These are phyloP conservation scores for Rhodotorula sp. DNA, from an alignment of 1,284 basidiomycete genomes.

Conservation along the genomic window DNA sequence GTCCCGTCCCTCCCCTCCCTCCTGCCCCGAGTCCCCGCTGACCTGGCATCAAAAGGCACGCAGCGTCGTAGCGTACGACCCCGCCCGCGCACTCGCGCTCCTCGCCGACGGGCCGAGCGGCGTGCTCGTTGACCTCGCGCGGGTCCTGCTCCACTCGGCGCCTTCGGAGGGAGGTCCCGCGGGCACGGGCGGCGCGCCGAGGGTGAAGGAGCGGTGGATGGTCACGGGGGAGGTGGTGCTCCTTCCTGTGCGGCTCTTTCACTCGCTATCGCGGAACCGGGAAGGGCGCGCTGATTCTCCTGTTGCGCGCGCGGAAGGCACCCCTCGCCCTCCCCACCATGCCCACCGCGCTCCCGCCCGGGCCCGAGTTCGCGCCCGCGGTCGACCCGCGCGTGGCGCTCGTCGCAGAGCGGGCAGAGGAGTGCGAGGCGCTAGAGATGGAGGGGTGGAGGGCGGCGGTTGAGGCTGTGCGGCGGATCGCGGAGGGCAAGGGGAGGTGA, in stretches of 20 bases:
- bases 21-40: too few species aligned
- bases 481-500: too few species aligned
- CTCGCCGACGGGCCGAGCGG: not conserved
- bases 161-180: too few species aligned
- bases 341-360: not conserved
- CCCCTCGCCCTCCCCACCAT: not conserved
- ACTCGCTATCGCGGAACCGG: not conserved
- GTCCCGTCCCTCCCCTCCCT: not conserved
- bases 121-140: constrained; percentile 8
- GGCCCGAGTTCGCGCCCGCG: not conserved
- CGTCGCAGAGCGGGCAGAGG: constrained; percentile 1
- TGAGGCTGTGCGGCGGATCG: not conserved
- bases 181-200: not conserved
- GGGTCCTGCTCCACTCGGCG: not conserved
- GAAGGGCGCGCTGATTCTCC: not conserved
- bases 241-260: not conserved
- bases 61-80: constrained; percentile 8
- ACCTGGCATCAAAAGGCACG: too few species aligned
- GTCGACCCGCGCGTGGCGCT: constrained; percentile 1
- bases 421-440: constrained; percentile 30
- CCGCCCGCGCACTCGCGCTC: not conserved
- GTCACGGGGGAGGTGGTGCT: not conserved
- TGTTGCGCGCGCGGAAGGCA: not conserved
- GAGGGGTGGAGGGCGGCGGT: constrained; percentile 16
- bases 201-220: constrained; percentile 7